These are phyloP conservation scores for Calocera cornea DNA, from an alignment of 768 basidiomycete genomes.

Conservation along the genomic window DNA sequence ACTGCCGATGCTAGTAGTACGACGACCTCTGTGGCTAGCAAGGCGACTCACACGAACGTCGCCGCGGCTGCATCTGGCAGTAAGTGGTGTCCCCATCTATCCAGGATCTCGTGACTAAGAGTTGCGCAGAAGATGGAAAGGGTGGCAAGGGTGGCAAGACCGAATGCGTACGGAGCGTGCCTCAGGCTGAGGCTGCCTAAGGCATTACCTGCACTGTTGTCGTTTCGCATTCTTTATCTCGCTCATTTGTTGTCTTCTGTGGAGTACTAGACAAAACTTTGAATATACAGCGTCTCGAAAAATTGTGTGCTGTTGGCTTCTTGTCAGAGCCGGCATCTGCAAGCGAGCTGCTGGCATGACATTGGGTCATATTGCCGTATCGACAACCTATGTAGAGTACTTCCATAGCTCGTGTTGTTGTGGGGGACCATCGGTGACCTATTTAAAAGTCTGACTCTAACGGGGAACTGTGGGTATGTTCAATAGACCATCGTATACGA, in stretches of 20 bases:
- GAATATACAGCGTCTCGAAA: neutral
- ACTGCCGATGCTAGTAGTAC: neutral
- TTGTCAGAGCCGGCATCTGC: neutral
- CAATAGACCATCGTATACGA: no score
- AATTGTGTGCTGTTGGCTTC: no score
- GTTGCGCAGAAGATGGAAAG: neutral
- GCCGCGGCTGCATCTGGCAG: neutral
- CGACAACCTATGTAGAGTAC: no score
- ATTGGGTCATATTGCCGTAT: no score
- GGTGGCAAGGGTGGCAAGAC: neutral
- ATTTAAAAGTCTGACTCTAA: no score
- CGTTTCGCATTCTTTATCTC: neutral
- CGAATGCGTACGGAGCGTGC: neutral
- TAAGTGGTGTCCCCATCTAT: neutral
- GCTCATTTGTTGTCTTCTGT: neutral
- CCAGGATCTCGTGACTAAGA: neutral
- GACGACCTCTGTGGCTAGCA: neutral
- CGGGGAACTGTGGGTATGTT: no score
- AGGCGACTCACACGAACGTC: neutral
- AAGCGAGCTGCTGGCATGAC: no score
- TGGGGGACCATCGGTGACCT: no score
- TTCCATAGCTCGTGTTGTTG: no score
- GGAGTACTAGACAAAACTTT: constrained; percentile 3
- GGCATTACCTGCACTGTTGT: no score
- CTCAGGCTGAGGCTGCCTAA: no score